These are phyloP conservation scores for Globisporangium cystogenes DNA, from an alignment of 352 stramenopile genomes.

Conservation along the genomic window DNA sequence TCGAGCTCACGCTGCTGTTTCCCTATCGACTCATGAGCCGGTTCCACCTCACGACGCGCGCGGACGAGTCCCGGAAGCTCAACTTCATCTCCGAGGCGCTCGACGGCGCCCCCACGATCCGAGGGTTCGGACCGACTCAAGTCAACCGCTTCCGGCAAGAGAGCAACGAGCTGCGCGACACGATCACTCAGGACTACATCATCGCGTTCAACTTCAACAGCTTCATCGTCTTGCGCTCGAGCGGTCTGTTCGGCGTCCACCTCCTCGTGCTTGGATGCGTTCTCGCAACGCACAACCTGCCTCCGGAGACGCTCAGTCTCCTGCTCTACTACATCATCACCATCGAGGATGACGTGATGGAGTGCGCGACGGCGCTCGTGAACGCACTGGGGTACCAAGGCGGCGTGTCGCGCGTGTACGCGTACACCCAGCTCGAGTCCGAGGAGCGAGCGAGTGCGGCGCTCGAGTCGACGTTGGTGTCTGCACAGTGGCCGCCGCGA, in stretches of 20 bases:
- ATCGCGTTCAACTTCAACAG: slow-evolving; percentile 21
- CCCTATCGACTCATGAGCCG: background rate
- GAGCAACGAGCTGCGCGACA: slow-evolving; percentile 23
- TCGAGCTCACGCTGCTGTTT: background rate
- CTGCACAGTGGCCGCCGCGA: slow-evolving; percentile 18
- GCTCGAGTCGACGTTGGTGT: slow-evolving; percentile 11
- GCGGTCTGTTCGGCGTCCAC: slow-evolving; percentile 24
- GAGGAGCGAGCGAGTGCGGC: slow-evolving; percentile 15
- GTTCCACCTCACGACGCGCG: slow-evolving; percentile 20
- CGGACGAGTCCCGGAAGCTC: slow-evolving; percentile 25
- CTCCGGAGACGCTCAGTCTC: slow-evolving; percentile 24
- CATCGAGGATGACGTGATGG: slow-evolving; percentile 29
- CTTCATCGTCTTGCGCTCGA: slow-evolving; percentile 29
- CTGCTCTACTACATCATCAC: slow-evolving; percentile 38
- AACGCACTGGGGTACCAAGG: slow-evolving; percentile 20
- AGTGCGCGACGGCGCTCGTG: slow-evolving; percentile 22
- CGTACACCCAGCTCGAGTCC: slow-evolving; percentile 20
- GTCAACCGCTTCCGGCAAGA: slow-evolving; percentile 24
- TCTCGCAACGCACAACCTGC: slow-evolving; percentile 26
- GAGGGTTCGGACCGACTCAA: slow-evolving; percentile 26
- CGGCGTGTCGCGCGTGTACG: slow-evolving; percentile 26
- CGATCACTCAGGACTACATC: slow-evolving; percentile 21
- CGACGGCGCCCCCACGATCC: slow-evolving; percentile 31
- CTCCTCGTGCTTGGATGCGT: slow-evolving; percentile 27
- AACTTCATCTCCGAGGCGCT: slow-evolving; percentile 41